Evolutionary conservation across 176 grass and related monocot species (phyloP), one percentile per base, ranked within the genome.

Genomic region (Avena sativa): DNA sequence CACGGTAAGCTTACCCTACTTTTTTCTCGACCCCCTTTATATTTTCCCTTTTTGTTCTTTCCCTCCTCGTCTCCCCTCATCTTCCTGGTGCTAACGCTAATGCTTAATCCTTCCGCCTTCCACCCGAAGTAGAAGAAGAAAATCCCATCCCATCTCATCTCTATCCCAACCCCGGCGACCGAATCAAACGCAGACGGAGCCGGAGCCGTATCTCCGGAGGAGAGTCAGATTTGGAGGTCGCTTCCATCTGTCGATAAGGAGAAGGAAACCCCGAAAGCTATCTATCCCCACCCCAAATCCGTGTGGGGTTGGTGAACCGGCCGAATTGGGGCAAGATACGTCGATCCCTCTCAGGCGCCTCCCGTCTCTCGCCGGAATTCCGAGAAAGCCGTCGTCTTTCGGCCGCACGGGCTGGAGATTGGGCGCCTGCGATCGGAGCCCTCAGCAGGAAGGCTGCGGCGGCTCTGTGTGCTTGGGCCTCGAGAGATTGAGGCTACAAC

Each of bases 301-400:
- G 76, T 88, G 81, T 12, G 43, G 86, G 82, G 59, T 53, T 85
- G 86, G 90, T 88, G 70, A 78, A 91, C 44, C 86, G n/a, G 81
- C 72, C 65, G 32, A 71, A 81, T 91, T 85, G 51, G 86, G 77
- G 20, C 76, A 62, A 65, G 69, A 76, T 13, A 80, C 81, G 66
- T 84, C 81, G 28, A 83, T 84, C 67, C 23, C 44, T 28, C 66
- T 58, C 21, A 40, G 58, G 56, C 68, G 20, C 20, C 15, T 32
- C n/a, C 19, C 81, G 9, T 17, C 36, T 64, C 60, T 85, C 32
- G 43, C 69, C 51, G 70, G 86, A 91, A 81, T 75, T 85, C 81
- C 76, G 84, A 80, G 81, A 59, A 75, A 91, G 75, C 17, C 15
- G 85, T 26, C 38, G 76, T 49, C 75, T 79, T 84, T n/a, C 8